These are phyloP conservation scores for Turnera subulata DNA, from an alignment of 345 rosid species.

Conservation along the genomic window DNA sequence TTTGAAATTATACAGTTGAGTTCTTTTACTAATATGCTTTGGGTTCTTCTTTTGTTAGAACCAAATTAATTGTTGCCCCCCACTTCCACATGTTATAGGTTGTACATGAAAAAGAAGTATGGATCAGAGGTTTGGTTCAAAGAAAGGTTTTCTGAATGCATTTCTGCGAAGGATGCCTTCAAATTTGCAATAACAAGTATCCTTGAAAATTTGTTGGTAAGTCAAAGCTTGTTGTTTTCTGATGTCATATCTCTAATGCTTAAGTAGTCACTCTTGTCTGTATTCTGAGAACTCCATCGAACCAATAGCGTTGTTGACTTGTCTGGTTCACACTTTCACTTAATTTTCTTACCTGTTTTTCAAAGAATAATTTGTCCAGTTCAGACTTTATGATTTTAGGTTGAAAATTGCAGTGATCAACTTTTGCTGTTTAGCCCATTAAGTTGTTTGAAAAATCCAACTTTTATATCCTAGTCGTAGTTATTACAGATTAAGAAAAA, in stretches of 20 bases:
- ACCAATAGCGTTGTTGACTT: no score
- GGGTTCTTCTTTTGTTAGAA: no score
- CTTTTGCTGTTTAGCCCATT: no score
- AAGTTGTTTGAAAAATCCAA: no score
- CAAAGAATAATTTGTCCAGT: no score
- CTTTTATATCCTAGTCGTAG: no score
- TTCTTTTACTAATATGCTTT: background rate
- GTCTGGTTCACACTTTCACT: no score
- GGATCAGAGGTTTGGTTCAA: constrained; percentile 55
- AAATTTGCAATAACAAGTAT: constrained; percentile 47
- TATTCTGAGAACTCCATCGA: no score
- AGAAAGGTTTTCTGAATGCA: constrained; percentile 28
- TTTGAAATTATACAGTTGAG: no score
- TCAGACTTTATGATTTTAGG: no score
- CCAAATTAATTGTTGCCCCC: background rate
- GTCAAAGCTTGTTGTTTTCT: constrained; percentile 12
- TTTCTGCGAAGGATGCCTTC: constrained; percentile 69
- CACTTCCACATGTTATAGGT: constrained; percentile 36
- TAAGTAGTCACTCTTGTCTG: background rate
- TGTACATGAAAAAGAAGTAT: constrained; percentile 51
- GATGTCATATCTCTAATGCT: background rate
- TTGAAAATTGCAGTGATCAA: no score
- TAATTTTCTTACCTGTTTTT: no score
- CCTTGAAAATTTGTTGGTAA: constrained; percentile 61
- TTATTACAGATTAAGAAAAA: background rate